These are phyloP conservation scores for Cicer pinnatifidum DNA, from an alignment of 306 rosid genomes.

Conservation along the genomic window DNA sequence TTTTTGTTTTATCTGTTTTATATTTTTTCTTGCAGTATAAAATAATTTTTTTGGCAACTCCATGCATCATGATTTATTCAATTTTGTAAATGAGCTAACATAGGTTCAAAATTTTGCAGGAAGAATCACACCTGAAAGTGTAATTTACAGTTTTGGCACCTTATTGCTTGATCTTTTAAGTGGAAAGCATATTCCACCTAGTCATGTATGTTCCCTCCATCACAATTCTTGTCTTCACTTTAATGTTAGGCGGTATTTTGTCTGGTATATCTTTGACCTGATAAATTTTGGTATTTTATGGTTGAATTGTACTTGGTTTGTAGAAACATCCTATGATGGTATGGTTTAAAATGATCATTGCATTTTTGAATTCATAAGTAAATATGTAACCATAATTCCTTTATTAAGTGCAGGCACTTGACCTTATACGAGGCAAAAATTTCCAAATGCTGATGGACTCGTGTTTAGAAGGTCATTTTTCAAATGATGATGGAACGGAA, in stretches of 20 bases:
- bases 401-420: constrained; percentile 68
- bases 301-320: constrained; percentile 10
- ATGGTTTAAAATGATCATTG: constrained; percentile 26
- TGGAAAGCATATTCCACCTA: constrained; percentile 94
- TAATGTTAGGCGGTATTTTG: constrained; percentile 38
- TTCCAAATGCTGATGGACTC: constrained; percentile 81
- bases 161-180: constrained; percentile 90
- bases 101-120: constrained; percentile 59
- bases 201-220: constrained; percentile 64
- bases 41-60: neutral
- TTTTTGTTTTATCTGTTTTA: neutral
- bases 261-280: constrained; percentile 27
- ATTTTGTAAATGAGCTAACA: constrained; percentile 34
- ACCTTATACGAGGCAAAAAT: constrained; percentile 77
- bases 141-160: constrained; percentile 88
- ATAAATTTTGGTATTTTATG: constrained; percentile 22
- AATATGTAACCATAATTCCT: constrained; percentile 25
- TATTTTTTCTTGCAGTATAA: neutral
- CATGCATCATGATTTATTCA: constrained; percentile 25
- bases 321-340: constrained; percentile 12
- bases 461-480: constrained; percentile 82
- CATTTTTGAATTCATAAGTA: constrained; percentile 19
- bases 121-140: constrained; percentile 85
- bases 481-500: constrained; percentile 87
- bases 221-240: constrained; percentile 40